Evolutionary conservation across 495 filamentous ascomycete species (phyloP), one percentile per base, ranked within the genome.

Genomic region (Xylaria palmicola): DNA sequence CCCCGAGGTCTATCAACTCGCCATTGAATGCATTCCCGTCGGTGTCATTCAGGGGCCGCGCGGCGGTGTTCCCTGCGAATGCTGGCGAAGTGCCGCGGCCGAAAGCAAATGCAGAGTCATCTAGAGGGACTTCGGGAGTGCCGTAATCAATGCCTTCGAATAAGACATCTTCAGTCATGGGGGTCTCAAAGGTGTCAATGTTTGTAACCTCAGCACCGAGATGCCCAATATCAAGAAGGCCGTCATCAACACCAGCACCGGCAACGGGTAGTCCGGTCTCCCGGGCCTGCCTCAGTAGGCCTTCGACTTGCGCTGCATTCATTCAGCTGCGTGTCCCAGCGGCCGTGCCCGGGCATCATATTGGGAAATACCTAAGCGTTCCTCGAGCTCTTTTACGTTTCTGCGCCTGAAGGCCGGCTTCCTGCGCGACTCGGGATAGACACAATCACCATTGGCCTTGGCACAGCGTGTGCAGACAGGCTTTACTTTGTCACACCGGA

Each of bases 371-470:
- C 90, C 88, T 67, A 95, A 74, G 58, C 91, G 79, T 48, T 90
- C 90, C 73, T 95, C 91, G 61, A 95, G 76, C 68, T 91, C 88
- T 77, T 87, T 92, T 62, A 93, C 91, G 76, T 93, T 94, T 58
- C 89, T 85, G 64, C 91, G 79, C 78, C 93, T 95, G n/a, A 89
- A 90, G 26, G 90, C 88, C 59, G 91, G 92, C 76, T 93, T 95
- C 77, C 89, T 86, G 64, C 91, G 83, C 49, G 88, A 87, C 72
- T 93, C 91, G 67, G 92, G 91, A 67, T 92, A 95, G 6, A 86
- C 75, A 74, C 91, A 95, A 50, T 88, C 87, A 73, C 87, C 84
- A 39, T 84, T 81, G 30, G 90, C 67, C 59, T 87, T 80, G 24
- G 82, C 80, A 68, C 91, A 95, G 12, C 90, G 90, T 24, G 84